Conservation (phyloP, 1,139 yeast species). For the Waltiozyma sp. region DNA sequence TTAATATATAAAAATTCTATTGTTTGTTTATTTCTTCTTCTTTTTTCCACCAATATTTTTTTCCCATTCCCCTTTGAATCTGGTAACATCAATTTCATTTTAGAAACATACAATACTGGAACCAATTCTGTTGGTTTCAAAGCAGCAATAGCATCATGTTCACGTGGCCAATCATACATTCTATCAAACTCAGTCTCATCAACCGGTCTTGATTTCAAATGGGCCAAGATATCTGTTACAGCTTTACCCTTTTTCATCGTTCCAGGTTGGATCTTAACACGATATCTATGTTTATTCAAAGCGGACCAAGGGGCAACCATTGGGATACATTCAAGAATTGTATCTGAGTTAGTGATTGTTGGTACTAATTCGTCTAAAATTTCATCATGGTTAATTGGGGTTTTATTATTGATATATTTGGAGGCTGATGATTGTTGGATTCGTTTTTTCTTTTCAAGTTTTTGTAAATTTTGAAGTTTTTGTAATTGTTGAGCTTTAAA, state of each 20-base stretch:
- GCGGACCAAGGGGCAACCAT: constrained; percentile 92
- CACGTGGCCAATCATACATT: constrained; percentile 61
- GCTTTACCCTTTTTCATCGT: constrained; percentile 83
- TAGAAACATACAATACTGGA: constrained; percentile 41
- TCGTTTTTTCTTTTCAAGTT: constrained; percentile 29
- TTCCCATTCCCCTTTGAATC: constrained; percentile 19
- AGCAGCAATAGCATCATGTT: constrained; percentile 44
- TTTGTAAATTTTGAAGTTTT: constrained; percentile 20
- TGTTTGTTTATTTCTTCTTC: constrained; percentile 12
- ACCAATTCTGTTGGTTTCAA: constrained; percentile 47
- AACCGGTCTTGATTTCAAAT: constrained; percentile 44
- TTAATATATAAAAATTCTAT: no score
- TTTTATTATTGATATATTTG: constrained; percentile 29
- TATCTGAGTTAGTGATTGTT: constrained; percentile 26
- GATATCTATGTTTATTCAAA: constrained; percentile 63
- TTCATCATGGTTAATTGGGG: constrained; percentile 20
- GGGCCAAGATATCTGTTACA: constrained; percentile 52
- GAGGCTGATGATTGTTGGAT: constrained; percentile 42
- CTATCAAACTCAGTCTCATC: constrained; percentile 41
- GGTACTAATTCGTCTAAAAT: constrained; percentile 29
- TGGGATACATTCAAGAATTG: constrained; percentile 54
- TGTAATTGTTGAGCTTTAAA: constrained; percentile 26
- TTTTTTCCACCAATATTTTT: constrained; percentile 4
- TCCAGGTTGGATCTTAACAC: constrained; percentile 82
- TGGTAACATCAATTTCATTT: constrained; percentile 31